Evolutionary conservation across 352 stramenopile species (phyloP), one percentile per base, ranked within the genome.

Genomic region (Globisporangium heterothallicum): DNA sequence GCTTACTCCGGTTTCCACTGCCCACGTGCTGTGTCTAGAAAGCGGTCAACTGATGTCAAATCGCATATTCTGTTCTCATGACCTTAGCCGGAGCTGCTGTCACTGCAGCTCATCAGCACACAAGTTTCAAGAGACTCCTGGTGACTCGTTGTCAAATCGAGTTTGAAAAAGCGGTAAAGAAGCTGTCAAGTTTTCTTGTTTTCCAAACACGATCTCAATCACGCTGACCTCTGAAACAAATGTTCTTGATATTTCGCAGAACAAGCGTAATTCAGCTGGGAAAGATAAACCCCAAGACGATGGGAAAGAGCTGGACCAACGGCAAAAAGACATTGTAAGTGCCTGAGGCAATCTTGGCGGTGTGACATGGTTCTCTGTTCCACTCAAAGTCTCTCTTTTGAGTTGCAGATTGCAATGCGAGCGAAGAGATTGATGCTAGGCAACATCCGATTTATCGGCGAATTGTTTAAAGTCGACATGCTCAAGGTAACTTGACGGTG

Each of bases 361-460:
- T n/a, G n/a, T n/a, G n/a, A n/a, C n/a, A n/a, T n/a, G n/a, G n/a
- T 8, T 38, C 22, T 21, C 2, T 53, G 12, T 19, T n/a, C 16
- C 16, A 18, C 16, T 56, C 24, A 27, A 45, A 22, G 25, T 29
- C 18, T 38, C 18, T n/a, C n/a, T n/a, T n/a, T 53, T 22, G 4
- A 9, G 6, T 48, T 38, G 22, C 36, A 84, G 74, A 48, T 62
- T 53, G 78, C 78, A 18, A 80, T 84, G 42, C 70, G 78, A 26
- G 66, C 71, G 12, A 94, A 94, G 53, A 67, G 70, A 42, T 61
- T 70, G 8, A 92, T 95, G 84, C 65, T 95, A 14, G 84, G 84
- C 21, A 95, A 93, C 63, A 93, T 93, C 42, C 84, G 84, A 27
- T 95, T 95, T 47, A 86, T 95, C 29, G 84, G 82, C 27, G 84